phyloP scores from a whole-genome alignment of 1,284 basidiomycete species.

The Microbotryum scabiosae region DNA sequence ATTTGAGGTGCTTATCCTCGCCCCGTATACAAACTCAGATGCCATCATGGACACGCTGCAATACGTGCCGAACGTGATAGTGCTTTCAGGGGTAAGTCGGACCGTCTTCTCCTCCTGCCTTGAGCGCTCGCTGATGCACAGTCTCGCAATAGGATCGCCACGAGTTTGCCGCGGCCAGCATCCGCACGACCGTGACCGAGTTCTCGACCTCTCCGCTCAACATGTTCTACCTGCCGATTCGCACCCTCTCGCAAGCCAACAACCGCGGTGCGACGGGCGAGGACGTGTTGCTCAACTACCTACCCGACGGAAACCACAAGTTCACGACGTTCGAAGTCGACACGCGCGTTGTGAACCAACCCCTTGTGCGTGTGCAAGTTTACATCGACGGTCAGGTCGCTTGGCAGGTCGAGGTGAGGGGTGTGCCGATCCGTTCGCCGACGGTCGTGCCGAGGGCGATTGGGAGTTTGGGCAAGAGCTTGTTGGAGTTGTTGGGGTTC shows the following conservation, averaged over 20 bases:
- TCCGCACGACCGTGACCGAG: constrained; percentile 50
- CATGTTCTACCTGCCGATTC: constrained; percentile 35
- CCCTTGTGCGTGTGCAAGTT: constrained; percentile 50
- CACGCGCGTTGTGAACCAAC: constrained; percentile 52
- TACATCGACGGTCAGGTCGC: constrained; percentile 56
- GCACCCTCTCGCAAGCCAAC: constrained; percentile 40
- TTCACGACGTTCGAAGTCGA: constrained; percentile 63
- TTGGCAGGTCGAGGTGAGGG: constrained; percentile 47
- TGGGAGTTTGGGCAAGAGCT: constrained; percentile 36
- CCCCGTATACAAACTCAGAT: constrained; percentile 26
- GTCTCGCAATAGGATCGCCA: constrained; percentile 60
- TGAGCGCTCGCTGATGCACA: no score
- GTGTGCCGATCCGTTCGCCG: constrained; percentile 35
- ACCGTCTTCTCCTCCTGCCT: no score
- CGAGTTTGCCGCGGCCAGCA: constrained; percentile 58
- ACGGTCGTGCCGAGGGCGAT: constrained; percentile 26
- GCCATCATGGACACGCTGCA: constrained; percentile 53
- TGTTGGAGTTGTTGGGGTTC: constrained; percentile 38
- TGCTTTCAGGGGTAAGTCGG: constrained; percentile 29
- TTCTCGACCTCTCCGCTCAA: constrained; percentile 56
- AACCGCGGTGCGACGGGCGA: constrained; percentile 45
- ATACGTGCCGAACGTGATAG: constrained; percentile 55
- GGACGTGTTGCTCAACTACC: constrained; percentile 56
- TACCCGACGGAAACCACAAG: constrained; percentile 40
- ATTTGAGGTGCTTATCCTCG: background rate